Base-by-base conservation (phyloP, 2,329 filamentous ascomycete genomes). In the Aspergillus floridensis region DNA sequence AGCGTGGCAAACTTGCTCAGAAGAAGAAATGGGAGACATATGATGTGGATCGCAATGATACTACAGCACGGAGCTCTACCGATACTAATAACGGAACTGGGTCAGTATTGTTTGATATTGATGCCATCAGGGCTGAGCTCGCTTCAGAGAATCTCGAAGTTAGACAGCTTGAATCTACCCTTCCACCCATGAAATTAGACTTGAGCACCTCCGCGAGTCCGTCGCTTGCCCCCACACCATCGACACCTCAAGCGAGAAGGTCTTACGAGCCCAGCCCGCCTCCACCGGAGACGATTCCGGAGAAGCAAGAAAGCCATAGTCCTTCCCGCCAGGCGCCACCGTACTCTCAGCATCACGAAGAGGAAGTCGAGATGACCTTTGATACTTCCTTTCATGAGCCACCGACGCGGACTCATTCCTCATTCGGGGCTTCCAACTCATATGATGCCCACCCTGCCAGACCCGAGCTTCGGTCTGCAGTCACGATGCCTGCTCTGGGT, bases 21-120 rank as follows among this genome's bases (percentile, higher is more conserved):
- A 93, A 92, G 77, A 92, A 92, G 70, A 90, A 91, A 57, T 97
- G 93, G 93, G 93, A 98, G 74, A 92, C 92, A 8, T 97, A 97
- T 73, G 89, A 97, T 71, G 90, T 96, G 48, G 69, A 78, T 49
- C 65, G 73, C 32, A 71, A 69, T 14, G 68, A 72, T 41, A 67
- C 70, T 21, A 71, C 69, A 16, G 55, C 67, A 46, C 67, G 64
- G 12, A 63, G 65, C 49, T 68, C 72, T 4, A 66, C 48, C 19
- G 70, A 74, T 10, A 65, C 65, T 16, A 66, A 44, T 19, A 44
- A 60, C 46, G 68, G 64, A 52, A 66, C 76, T 16, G 74, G 74
- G 21, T 80, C 80, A 35, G 89, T 98, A 8, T 82, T 99, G 49
- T 99, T 99, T 69, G 95, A 99, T 69, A 86, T 99, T 50, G 95